Conservation (phyloP, 2,329 filamentous ascomycete species). For the Madurella fahalii region DNA sequence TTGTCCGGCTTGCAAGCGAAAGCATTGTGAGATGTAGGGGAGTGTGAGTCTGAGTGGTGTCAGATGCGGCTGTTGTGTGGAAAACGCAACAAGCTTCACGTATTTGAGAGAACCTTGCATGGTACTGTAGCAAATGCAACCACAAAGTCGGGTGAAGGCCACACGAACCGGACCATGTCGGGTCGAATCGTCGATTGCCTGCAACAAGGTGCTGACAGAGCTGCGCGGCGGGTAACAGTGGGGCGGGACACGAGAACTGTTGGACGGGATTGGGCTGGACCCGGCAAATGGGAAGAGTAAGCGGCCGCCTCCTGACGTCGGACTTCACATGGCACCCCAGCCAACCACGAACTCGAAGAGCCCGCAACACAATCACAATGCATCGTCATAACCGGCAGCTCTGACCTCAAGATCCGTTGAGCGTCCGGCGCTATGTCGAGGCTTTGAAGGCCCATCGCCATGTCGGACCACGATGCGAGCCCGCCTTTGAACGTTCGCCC, state of each 20-base stretch:
- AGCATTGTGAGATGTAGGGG: neutral
- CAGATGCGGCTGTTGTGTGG: too few species aligned
- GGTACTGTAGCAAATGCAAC: too few species aligned
- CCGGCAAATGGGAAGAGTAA: slow-evolving; percentile 14
- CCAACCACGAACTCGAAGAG: neutral
- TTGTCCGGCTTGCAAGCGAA: neutral
- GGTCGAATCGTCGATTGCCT: neutral
- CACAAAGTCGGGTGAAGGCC: too few species aligned
- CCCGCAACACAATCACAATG: neutral
- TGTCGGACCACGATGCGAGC: slow-evolving; percentile 32
- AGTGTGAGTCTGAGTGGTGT: neutral
- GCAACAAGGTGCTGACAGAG: neutral
- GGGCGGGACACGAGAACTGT: slow-evolving; percentile 6
- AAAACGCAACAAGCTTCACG: too few species aligned
- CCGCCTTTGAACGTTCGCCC: slow-evolving; percentile 25
- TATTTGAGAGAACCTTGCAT: too few species aligned
- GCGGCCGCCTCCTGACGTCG: slow-evolving; percentile 12
- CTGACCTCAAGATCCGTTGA: neutral
- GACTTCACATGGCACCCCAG: slow-evolving; percentile 9
- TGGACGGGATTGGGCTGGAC: neutral
- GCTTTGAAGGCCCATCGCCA: slow-evolving; percentile 23
- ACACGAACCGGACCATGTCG: neutral
- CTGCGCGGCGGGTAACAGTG: slow-evolving; percentile 16
- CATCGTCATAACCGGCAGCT: slow-evolving; percentile 5
- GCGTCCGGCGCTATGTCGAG: neutral